Base-by-base conservation (phyloP, 2,329 filamentous ascomycete species). In the Arthroderma uncinatum region DNA sequence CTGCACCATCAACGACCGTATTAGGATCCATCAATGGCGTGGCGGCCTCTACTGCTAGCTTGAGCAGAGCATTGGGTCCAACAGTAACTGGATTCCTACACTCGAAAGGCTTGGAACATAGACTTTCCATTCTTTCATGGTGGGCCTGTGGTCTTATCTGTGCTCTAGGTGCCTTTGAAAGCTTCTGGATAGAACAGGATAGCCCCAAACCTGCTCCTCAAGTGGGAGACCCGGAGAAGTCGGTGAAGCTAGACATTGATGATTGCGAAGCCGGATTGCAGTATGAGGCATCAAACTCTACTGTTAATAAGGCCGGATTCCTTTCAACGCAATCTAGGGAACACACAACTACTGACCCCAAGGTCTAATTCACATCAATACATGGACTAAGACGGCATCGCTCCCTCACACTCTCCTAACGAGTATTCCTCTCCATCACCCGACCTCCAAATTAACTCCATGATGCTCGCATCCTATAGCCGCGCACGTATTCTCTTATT, bases 21-120 rank as follows among this genome's bases (percentile, higher is more conserved):
- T 82, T 97, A 1, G 93, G 93, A 2, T 91, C 87, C 0, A 86
- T 98, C 70, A 97, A 97, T 65, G 93, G 93, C 16, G 85, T 91
- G 10, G 91, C 91, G 0, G 90, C 90, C 30, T 95, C 91, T 1
- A 90, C 89, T 1, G 93, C 93, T 2, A 95, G 90, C 68, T 75
- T 96, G 48, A 91, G 86, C 69, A 82, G 93, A 56, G 90, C 90
- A 0, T 85, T 96, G 60, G 92, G 92, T 0, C 93, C 93, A 1
- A 91, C 89, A 0, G 75, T 96, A 2, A 94, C 91, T 2, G 93
- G 93, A 1, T 76, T 90, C 28, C 79, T 97, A 23, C 94, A 95
- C 71, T 82, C 89, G 3, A 76, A 85, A 55, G 93, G 93, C 54
- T 79, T 94, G 36, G 79, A 83, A 62, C 79, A 84, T 5, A 90